Evolutionary conservation across 2,329 filamentous ascomycete genomes (phyloP), one percentile per base, ranked within the genome.

Genomic region (Setomelanomma holmii): DNA sequence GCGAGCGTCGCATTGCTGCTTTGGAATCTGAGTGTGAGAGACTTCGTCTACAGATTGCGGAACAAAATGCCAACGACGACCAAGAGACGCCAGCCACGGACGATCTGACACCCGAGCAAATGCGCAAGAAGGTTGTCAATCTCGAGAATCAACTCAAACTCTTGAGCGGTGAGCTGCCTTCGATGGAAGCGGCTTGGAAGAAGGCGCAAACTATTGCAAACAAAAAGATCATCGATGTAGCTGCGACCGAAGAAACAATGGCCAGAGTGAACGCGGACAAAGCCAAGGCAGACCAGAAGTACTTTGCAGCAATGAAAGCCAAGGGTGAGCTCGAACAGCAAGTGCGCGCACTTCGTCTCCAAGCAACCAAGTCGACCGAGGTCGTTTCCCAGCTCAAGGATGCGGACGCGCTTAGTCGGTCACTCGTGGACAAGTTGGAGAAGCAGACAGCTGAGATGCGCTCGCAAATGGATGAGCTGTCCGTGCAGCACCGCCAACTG

Each of bases 261-360:
- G 79, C 85, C 16, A 81, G 89, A 20, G 78, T 96, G 17, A 86
- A 85, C 35, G 90, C 91, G 0, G 92, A 99, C 76, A 99, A 99
- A 79, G 87, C 89, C 60, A 98, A 97, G 75, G 93, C 93, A 1
- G 95, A 99, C 68, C 93, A 98, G 70, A 98, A 98, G 76, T 99
- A 96, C 72, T 98, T 98, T 74, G 91, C 90, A 1, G 91, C 93
- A 7, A 92, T 96, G 82, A 97, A 96, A 72, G 89, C 93, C 63
- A 96, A 93, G 69, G 93, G 98, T 68, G 88, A 89, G 39, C 84
- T 91, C 44, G 89, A 92, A 51, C 82, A 85, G 52, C 93, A 98
- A 76, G 88, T 96, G 40, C 84, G 90, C 62, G 84, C 88, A 3
- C 79, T 97, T 51, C 87, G 91, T 55, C 82, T 86, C 56, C 93